Percentiles rank a stretch among this genome's conserved stretches.
Conservation (phyloP, 2,329 filamentous ascomycete genomes). For the Alternaria infectoria region DNA sequence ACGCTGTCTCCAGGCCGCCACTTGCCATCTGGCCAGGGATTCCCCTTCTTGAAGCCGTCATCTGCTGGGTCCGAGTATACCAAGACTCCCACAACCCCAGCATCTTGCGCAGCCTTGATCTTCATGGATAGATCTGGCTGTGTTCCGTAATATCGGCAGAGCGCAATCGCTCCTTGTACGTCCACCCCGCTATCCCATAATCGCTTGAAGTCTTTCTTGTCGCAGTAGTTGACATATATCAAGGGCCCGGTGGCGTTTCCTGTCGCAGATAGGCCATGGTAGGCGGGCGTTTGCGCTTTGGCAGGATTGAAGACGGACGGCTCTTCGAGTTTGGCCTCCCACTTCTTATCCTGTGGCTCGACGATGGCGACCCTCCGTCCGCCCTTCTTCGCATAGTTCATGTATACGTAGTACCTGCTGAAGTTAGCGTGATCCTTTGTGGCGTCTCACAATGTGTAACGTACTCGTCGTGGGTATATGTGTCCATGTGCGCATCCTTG, state of each 20-base stretch:
- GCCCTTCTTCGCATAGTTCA: constrained; percentile 84
- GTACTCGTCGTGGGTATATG: constrained; percentile 73
- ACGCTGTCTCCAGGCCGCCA: constrained; percentile 84
- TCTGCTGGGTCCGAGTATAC: constrained; percentile 91
- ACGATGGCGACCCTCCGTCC: constrained; percentile 84
- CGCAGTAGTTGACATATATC: constrained; percentile 92
- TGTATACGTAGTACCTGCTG: constrained; percentile 74
- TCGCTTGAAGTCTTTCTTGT: constrained; percentile 78
- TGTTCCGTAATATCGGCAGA: constrained; percentile 81
- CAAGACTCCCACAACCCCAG: constrained; percentile 84
- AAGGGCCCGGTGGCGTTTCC: constrained; percentile 86
- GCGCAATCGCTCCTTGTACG: constrained; percentile 78
- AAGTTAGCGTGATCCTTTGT: constrained; percentile 18
- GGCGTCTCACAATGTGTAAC: constrained; percentile 11
- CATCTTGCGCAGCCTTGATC: constrained; percentile 85
- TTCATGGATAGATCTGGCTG: constrained; percentile 78
- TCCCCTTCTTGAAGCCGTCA: constrained; percentile 77
- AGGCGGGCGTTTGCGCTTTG: constrained; percentile 71
- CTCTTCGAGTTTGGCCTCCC: constrained; percentile 87
- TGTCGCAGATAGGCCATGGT: constrained; percentile 87
- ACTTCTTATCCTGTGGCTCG: constrained; percentile 69
- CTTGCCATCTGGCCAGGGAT: constrained; percentile 75
- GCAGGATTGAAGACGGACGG: constrained; percentile 69
- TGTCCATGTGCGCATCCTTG: constrained; percentile 72
- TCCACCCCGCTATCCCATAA: constrained; percentile 75